Conservation (phyloP, 257 asterid genomes). For the Ilex aquifolium region DNA sequence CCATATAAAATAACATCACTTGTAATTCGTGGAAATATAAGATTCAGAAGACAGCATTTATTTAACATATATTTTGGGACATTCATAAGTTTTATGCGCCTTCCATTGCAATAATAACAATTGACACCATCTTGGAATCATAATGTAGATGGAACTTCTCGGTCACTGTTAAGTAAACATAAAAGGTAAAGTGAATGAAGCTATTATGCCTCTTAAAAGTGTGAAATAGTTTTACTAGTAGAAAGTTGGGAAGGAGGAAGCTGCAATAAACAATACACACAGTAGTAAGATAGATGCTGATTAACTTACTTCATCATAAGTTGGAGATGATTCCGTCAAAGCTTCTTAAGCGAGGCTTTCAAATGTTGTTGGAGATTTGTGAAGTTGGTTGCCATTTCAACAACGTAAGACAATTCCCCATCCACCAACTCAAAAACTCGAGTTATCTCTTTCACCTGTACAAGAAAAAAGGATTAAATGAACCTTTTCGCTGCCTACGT, state of each 20-base stretch:
- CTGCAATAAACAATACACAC: neutral
- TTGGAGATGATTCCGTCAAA: slow-evolving; percentile 19
- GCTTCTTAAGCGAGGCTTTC: slow-evolving; percentile 49
- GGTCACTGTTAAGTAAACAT: neutral
- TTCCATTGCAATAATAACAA: neutral
- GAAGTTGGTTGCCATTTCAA: slow-evolving; percentile 51
- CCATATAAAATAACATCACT: too few relatives aligned
- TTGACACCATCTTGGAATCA: neutral
- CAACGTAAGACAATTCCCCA: slow-evolving; percentile 40
- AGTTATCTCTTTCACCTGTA: slow-evolving; percentile 53
- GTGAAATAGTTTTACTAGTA: too few relatives aligned
- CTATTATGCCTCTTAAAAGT: too few relatives aligned
- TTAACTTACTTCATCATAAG: neutral
- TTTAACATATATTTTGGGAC: too few relatives aligned
- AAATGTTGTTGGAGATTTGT: slow-evolving; percentile 44
- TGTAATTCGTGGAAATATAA: too few relatives aligned
- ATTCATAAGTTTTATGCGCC: neutral
- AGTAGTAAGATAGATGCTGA: neutral
- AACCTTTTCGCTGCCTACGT: neutral
- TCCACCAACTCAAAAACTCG: slow-evolving; percentile 41
- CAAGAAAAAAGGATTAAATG: neutral
- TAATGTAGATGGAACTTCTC: too few relatives aligned
- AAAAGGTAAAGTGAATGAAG: neutral
- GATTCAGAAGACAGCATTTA: too few relatives aligned
- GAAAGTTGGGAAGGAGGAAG: neutral